phyloP scores from a whole-genome alignment of 2,329 filamentous ascomycete genomes.

The Fusarium sp. region DNA sequence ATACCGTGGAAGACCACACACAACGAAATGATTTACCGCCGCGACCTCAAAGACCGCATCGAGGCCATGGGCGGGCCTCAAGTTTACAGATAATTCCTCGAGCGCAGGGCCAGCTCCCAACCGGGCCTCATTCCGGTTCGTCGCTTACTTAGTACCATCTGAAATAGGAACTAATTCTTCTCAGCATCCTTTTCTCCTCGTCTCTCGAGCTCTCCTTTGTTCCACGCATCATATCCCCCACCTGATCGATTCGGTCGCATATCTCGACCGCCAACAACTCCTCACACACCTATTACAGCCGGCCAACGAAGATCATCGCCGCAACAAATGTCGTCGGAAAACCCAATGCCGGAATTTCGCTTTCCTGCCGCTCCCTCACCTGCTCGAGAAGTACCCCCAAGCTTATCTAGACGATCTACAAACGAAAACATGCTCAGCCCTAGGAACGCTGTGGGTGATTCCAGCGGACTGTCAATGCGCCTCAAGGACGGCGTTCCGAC shows the following conservation, averaged over 20 bases:
- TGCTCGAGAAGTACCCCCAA: slow-evolving; percentile 49
- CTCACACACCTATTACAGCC: slow-evolving; percentile 57
- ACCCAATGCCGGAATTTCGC: slow-evolving; percentile 65
- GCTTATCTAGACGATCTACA: slow-evolving; percentile 45
- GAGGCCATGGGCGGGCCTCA: slow-evolving; percentile 80
- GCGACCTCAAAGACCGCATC: slow-evolving; percentile 63
- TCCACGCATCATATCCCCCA: slow-evolving; percentile 67
- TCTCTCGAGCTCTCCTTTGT: slow-evolving; percentile 62
- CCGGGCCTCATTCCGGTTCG: slow-evolving; percentile 56
- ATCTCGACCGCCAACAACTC: slow-evolving; percentile 57
- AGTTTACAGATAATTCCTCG: slow-evolving; percentile 77
- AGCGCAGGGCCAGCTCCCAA: slow-evolving; percentile 58
- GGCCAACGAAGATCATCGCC: slow-evolving; percentile 55
- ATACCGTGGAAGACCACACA: slow-evolving; percentile 60
- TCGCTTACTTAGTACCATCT: background rate
- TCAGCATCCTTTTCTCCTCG: slow-evolving; percentile 56
- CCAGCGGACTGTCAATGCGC: slow-evolving; percentile 53
- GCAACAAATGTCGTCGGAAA: slow-evolving; percentile 51
- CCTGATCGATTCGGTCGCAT: slow-evolving; percentile 60
- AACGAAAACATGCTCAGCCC: slow-evolving; percentile 58
- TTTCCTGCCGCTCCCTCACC: slow-evolving; percentile 64
- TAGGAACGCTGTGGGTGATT: slow-evolving; percentile 50
- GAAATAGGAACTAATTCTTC: slow-evolving; percentile 25
- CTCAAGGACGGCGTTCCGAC: slow-evolving; percentile 60
- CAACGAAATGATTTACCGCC: slow-evolving; percentile 56